A percentile compares a stretch with the other conserved stretches of the same genome.
These are phyloP conservation scores for Aspergillus hiratsukae DNA, from an alignment of 2,329 filamentous ascomycete species.

Conservation along the genomic window DNA sequence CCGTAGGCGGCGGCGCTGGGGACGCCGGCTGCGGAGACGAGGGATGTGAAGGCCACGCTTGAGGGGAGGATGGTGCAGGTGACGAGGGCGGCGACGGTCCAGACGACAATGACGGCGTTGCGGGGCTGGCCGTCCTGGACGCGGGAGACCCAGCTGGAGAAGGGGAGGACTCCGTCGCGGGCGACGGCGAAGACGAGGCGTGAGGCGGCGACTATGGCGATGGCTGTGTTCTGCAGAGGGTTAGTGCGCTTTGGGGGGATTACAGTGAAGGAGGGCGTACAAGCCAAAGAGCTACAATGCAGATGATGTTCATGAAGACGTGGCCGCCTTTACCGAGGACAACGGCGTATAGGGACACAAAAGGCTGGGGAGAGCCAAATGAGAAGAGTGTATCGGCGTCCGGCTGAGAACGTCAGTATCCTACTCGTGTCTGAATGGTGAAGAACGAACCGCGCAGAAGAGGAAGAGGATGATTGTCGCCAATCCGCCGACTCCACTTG, in stretches of 20 bases:
- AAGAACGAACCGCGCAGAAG: slow-evolving; percentile 49
- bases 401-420: slow-evolving; percentile 29
- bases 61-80: slow-evolving; percentile 59
- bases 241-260: neutral
- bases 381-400: slow-evolving; percentile 50
- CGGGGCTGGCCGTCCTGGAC: slow-evolving; percentile 55
- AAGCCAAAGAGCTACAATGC: slow-evolving; percentile 49
- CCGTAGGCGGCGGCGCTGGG: slow-evolving; percentile 51
- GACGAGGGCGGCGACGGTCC: slow-evolving; percentile 50
- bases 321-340: slow-evolving; percentile 54
- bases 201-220: slow-evolving; percentile 56
- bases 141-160: slow-evolving; percentile 54
- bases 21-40: slow-evolving; percentile 51
- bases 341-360: slow-evolving; percentile 55
- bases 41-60: slow-evolving; percentile 50
- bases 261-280: slow-evolving; percentile 29
- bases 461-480: slow-evolving; percentile 55
- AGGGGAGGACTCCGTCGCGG: slow-evolving; percentile 57
- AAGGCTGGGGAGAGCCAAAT: slow-evolving; percentile 54
- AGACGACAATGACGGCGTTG: slow-evolving; percentile 58
- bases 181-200: slow-evolving; percentile 61
- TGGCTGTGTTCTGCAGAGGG: slow-evolving; percentile 50
- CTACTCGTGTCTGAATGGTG: neutral
- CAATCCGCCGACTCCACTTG: slow-evolving; percentile 54
- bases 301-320: slow-evolving; percentile 59